Evolutionary conservation across 1,139 yeast species (phyloP), one percentile per base, ranked within the genome.

Genomic region (Geotrichum fermentans): DNA sequence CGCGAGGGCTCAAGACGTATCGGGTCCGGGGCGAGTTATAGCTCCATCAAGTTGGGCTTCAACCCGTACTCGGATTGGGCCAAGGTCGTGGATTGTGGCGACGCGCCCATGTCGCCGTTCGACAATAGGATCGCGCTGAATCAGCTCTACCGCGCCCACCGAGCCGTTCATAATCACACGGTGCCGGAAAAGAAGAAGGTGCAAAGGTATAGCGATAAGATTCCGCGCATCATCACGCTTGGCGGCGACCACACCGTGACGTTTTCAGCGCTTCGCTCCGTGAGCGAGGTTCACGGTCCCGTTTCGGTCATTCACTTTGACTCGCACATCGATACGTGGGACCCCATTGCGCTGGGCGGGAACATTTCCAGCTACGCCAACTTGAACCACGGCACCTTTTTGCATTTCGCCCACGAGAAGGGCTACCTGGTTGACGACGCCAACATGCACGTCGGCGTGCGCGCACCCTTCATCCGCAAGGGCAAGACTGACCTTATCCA

Each of bases 161-260:
- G 85, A 74, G 62, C 71, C 79, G 56, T 61, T 76, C 88, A 89
- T 30, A 74, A 82, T 21, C 79, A 73, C 61, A 81, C 88, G 87
- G 75, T 74, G 52, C 73, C 82, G 4, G 76, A 78, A 10, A 43
- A 35, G 24, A 35, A 38, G 6, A 43, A 51, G 26, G 36, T 49
- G 16, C 41, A 46, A 41, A 11, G 41, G 38, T 24, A 36, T 43
- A 42, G 36, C 36, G n/a, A 36, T 20, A 20, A 22, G 2, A 24
- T 32, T 16, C 88, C 89, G 11, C 69, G 83, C 51, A 73, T 79
- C 45, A 71, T 83, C 36, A 82, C 83, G 0, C 68, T 83, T 35
- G 92, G 92, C n/a, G 92, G 92, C 40, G 92, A 83, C 58, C 92
- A 83, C 62, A 79, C 88, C 1, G 75, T 82, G 18, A 71, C 83